Evolutionary conservation across 441 rosid species (phyloP), one percentile per base, ranked within the genome.

Genomic region (Pelargonium citronellum): DNA sequence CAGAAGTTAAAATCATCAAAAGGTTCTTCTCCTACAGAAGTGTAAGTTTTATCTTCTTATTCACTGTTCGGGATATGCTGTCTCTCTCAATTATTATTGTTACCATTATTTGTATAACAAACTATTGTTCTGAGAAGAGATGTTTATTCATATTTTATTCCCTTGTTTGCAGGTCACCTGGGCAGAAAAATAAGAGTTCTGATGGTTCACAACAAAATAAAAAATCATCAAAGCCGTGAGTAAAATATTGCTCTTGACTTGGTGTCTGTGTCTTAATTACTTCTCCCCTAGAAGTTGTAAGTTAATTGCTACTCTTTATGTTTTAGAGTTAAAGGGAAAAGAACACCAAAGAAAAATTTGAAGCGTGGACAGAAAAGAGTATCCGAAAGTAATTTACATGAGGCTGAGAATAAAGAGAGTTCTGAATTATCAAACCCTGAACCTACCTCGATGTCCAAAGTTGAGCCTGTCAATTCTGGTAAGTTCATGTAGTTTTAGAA

Each of bases 281-380:
- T 73, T 72, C 47, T 68, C 51, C 68, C 68, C 57, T 58, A 41
- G 71, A 67, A 30, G 30, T 69, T 47, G 63, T 44, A 46, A 73
- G 19, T 65, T 74, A 63, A 27, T 76, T 75, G 61, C 27, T 62
- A 62, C 47, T 53, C 22, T 67, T 71, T 65, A 64, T 41, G 62
- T 55, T 20, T 22, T 67, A 95, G 98, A 73, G 83, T 80, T 44
- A 91, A 91, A 82, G 87, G 88, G 49, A 91, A 84, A 87, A 86
- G 97, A 85, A 95, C 94, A 61, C 96, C 96, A 17, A 92, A 86
- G 91, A 92, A 87, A 70, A 76, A 78, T 71, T 20, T 79, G 51
- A 89, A 75, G 82, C 82, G 44, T 12, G 57, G 69, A 17, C 75
- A 70, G 51, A 79, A 80, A 79, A 67, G 72, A 72, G 72, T 62